Percentiles rank a stretch among this genome's conserved stretches.
Conservation (phyloP, 1,139 yeast species). For the Zhuliangozyma blackwelliae region DNA sequence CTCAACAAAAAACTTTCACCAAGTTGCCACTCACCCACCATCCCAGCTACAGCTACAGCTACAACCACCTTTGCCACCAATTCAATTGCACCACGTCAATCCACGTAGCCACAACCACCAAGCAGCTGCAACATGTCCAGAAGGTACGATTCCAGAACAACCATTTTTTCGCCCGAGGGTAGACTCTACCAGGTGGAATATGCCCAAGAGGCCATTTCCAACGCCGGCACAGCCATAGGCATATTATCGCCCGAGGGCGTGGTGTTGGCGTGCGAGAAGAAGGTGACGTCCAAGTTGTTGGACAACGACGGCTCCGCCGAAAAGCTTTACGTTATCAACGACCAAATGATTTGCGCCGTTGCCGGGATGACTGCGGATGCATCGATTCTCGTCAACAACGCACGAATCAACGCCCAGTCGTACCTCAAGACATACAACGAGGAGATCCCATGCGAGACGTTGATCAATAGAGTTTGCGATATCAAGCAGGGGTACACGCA, state of each 20-base stretch:
- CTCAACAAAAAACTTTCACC: no score
- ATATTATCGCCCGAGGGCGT: constrained; percentile 90
- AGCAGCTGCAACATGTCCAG: no score
- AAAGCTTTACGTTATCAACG: constrained; percentile 81
- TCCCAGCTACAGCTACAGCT: no score
- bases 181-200: constrained; percentile 94
- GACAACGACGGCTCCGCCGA: constrained; percentile 95
- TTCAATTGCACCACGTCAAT: no score
- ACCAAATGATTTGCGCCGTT: constrained; percentile 85
- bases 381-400: constrained; percentile 80
- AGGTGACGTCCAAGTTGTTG: constrained; percentile 83
- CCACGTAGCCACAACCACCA: no score
- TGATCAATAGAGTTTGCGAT: constrained; percentile 87
- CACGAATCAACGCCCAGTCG: constrained; percentile 81
- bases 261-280: constrained; percentile 93
- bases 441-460: constrained; percentile 85
- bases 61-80: no score
- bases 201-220: constrained; percentile 95
- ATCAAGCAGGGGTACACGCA: constrained; percentile 97
- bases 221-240: constrained; percentile 98
- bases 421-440: constrained; percentile 84
- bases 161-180: constrained; percentile 98
- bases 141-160: constrained; percentile 90
- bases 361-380: constrained; percentile 99
- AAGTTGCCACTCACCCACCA: no score